phyloP scores from a whole-genome alignment of 2,329 filamentous ascomycete genomes.

The Cercospora citrullina region DNA sequence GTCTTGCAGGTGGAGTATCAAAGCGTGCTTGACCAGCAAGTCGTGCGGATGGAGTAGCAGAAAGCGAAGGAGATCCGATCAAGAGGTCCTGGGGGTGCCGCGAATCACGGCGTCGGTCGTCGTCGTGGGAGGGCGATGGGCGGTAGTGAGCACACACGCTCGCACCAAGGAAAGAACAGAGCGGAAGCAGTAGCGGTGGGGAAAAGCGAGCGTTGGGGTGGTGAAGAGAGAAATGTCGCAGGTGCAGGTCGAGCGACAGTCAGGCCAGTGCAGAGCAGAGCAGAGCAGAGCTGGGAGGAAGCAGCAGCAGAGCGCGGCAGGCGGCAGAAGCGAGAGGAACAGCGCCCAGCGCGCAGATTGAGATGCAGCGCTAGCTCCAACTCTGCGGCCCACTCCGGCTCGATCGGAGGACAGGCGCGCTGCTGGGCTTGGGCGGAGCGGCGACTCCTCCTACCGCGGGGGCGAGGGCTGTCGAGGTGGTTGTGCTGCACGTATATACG shows the following conservation, averaged over 20 bases:
- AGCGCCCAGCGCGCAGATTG: constrained; percentile 1
- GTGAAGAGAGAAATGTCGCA: constrained; percentile 11
- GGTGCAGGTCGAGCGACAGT: not conserved
- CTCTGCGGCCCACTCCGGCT: constrained; percentile 1
- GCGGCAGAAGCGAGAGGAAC: constrained; percentile 4
- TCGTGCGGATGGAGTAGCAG: constrained; percentile 11
- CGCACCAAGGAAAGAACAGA: constrained; percentile 12
- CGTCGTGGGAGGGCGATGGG: not conserved
- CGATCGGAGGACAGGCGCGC: not conserved
- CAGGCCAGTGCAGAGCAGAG: not conserved
- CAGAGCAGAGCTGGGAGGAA: not conserved
- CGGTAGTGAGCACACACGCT: not conserved
- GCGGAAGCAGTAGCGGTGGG: constrained; percentile 5
- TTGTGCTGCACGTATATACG: not conserved
- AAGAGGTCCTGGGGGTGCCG: not conserved
- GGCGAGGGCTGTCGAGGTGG: not conserved
- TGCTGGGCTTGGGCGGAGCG: not conserved
- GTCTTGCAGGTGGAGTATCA: not conserved
- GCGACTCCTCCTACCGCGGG: not conserved
- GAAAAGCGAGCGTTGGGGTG: constrained; percentile 14
- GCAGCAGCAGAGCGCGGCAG: not conserved
- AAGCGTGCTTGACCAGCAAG: constrained; percentile 26
- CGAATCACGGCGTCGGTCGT: not conserved
- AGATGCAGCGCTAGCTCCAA: not conserved
- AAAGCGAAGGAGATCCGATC: constrained; percentile 4